phyloP scores from a whole-genome alignment of 129 eudicot genomes.

The Tagetes erecta region DNA sequence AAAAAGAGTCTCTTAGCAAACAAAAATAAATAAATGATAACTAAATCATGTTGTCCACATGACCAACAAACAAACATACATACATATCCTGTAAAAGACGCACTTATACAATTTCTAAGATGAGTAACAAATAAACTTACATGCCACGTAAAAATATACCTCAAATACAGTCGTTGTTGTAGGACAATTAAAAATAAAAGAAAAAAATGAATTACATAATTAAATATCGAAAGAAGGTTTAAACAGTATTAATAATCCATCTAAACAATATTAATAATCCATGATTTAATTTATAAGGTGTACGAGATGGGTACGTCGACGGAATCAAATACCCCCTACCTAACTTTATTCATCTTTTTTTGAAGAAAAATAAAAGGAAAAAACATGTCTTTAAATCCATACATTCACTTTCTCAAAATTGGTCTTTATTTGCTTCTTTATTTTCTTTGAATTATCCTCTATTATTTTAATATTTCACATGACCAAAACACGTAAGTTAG shows the following conservation, averaged over 20 bases:
- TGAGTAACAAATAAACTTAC: no score
- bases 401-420: conserved; percentile 15
- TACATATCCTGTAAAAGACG: no score
- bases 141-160: no score
- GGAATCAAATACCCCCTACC: conserved; percentile 33
- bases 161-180: no score
- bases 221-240: conserved; percentile 10
- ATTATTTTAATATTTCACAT: not conserved
- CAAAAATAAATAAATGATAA: not conserved
- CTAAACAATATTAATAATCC: no score
- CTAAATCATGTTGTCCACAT: not conserved
- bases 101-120: no score
- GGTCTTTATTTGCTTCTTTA: not conserved
- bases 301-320: conserved; percentile 33
- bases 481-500: not conserved
- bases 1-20: not conserved
- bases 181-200: no score
- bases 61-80: no score
- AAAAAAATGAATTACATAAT: not conserved
- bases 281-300: not conserved
- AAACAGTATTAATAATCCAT: not conserved
- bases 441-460: not conserved
- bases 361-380: conserved; percentile 10
- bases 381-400: conserved; percentile 20
- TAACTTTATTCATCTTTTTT: conserved; percentile 21